Evolutionary conservation across 805 yeast species (phyloP).

Genomic region (Sugiyamaella qingdaonensis): DNA sequence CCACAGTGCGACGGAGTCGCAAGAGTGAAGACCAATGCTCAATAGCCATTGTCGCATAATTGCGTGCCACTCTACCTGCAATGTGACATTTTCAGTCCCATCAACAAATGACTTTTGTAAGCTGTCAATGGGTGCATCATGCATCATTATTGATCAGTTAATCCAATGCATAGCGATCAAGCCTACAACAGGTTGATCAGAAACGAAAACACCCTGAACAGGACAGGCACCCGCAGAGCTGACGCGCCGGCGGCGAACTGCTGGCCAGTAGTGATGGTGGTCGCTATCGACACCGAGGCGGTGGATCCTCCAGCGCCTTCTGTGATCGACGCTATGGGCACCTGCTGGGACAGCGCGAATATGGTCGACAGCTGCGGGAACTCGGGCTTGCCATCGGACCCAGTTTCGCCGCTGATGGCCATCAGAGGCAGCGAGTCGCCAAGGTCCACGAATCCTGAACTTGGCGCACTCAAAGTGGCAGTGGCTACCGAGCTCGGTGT

Average conservation of each 20-base stretch:
- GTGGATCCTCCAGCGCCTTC: not conserved
- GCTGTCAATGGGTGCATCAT: no score
- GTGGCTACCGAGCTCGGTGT: not conserved
- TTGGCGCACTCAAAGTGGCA: constrained; percentile 1
- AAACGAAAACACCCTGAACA: no score
- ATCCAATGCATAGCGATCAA: no score
- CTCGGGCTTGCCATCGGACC: not conserved
- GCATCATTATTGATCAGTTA: no score
- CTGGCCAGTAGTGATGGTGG: not conserved
- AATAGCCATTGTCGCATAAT: no score
- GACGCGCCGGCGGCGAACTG: not conserved
- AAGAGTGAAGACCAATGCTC: no score
- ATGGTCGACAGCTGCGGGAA: not conserved
- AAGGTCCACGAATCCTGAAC: constrained; percentile 4
- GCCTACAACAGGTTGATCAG: no score
- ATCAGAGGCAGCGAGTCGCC: constrained; percentile 14
- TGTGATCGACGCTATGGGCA: not conserved
- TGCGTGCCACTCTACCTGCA: no score
- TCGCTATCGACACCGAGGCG: not conserved
- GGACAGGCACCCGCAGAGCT: not conserved
- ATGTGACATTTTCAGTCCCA: no score
- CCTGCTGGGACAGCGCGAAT: not conserved
- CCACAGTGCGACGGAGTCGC: no score
- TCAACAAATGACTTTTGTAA: no score
- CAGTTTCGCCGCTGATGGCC: constrained; percentile 2